Evolutionary conservation across 2,329 filamentous ascomycete species (phyloP), one percentile per base, ranked within the genome.

Genomic region (Talaromyces islandicus): DNA sequence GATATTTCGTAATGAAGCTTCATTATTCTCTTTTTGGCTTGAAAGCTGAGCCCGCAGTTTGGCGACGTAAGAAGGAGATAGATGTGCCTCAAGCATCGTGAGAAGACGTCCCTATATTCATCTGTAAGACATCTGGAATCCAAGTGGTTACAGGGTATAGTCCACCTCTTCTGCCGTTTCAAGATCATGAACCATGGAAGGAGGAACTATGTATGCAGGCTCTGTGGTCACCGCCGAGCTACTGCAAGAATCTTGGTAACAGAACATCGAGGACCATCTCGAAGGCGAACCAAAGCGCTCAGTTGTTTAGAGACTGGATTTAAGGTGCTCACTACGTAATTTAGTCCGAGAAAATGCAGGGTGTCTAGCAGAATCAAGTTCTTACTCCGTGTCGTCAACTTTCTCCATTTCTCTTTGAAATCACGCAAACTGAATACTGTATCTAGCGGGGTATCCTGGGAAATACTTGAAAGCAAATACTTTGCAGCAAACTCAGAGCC

Each of bases 41-140:
- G 17, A 17, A 51, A 60, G 52, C 29, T 32, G 38, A 43, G 12
- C 2, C 11, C 29, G 58, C 32, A 52, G 43, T 51, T 56, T 55
- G 17, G 21, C 41, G 38, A 60, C 58, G 43, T 52, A 60, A 4
- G 17, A 6, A 2, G 52, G 58, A 50, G 52, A 56, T 48, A 60
- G 14, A 56, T 56, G 25, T 29, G 58, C 58, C 51, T 60, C 58
- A 11, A 60, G 52, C 38, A 60, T 60, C 53, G n/a, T n/a, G 25
- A 29, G 55, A 27, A 60, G 25, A 10, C 58, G 53, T 21, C 51
- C 58, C 58, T 56, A 32, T 50, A 38, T 46, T 50, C 19, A 51
- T 41, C 24, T 50, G 3, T 56, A 21, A 55, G 58, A 60, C 12
- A 25, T 56, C 14, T 38, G 7, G 4, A 11, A 29, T 46, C n/a